Percentiles rank a stretch among this genome's conserved stretches.
Conservation (phyloP, 1,284 basidiomycete species). For the Entoloma clypeatum region DNA sequence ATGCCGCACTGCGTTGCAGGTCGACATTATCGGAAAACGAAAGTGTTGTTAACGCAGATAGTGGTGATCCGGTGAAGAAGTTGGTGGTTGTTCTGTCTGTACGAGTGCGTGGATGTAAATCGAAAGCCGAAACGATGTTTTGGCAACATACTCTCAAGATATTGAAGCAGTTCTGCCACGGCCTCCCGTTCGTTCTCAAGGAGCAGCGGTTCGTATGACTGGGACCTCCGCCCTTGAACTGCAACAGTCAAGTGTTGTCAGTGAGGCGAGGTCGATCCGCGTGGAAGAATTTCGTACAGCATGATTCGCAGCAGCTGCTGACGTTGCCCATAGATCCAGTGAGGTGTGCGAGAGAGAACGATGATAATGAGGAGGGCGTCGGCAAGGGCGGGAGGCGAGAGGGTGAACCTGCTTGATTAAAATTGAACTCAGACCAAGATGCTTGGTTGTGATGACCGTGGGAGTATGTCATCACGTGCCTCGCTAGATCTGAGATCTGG, state of each 20-base stretch:
- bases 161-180: slow-evolving; percentile 96
- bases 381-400: slow-evolving; percentile 16
- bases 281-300: slow-evolving; percentile 49
- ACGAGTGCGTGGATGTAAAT: slow-evolving; percentile 14
- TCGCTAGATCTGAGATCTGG: too few relatives aligned
- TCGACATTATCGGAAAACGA: slow-evolving; percentile 99
- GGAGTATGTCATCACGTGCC: too few relatives aligned
- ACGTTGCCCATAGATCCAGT: slow-evolving; percentile 45
- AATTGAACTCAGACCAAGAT: slow-evolving; percentile 18
- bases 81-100: slow-evolving; percentile 93
- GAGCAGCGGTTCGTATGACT: slow-evolving; percentile 90
- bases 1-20: slow-evolving; percentile 94
- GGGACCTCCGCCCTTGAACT: slow-evolving; percentile 77
- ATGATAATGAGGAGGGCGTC: slow-evolving; percentile 13
- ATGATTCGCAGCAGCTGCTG: slow-evolving; percentile 74
- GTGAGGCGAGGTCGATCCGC: slow-evolving; percentile 12
- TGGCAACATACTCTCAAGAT: slow-evolving; percentile 85
- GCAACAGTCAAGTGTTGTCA: slow-evolving; percentile 18
- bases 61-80: slow-evolving; percentile 91
- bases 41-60: slow-evolving; percentile 92
- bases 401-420: slow-evolving; percentile 16
- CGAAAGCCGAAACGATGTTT: slow-evolving; percentile 8
- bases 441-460: too few relatives aligned
- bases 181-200: slow-evolving; percentile 99
- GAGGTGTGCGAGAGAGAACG: slow-evolving; percentile 11